Evolutionary conservation across 2,329 filamentous ascomycete species (phyloP), one percentile per base, ranked within the genome.

Genomic region (Moelleriella libera): DNA sequence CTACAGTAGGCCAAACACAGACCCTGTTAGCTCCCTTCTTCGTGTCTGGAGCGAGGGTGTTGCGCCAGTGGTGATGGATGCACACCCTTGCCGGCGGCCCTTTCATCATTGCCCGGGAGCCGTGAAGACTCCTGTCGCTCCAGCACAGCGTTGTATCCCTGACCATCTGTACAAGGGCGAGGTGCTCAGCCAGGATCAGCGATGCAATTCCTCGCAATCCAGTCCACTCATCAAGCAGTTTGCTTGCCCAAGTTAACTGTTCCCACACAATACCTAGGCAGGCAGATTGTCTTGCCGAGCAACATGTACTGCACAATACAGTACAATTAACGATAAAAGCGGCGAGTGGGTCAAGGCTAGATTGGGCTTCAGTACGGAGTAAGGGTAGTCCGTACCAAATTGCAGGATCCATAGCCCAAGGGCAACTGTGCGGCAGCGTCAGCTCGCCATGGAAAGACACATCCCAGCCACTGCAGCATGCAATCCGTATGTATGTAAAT

Each of bases 371-470:
- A 21, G 6, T 32, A 37, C 14, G 32, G 32, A 21, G 6, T 32
- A 37, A 30, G 32, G 32, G 44, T 12, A 8, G 12, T 8, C 8
- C 34, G 34, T 12, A 31, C n/a, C n/a, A 30, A 37, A 46, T 46
- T 40, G 41, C 42, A 44, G 29, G 41, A 39, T 31, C 28, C n/a
- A 34, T 43, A 21, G 30, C 41, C 40, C 45, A 28, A 47, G 37
- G 29, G n/a, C 9, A 29, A 34, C 11, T 7, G 39, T 39, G 44
- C 30, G 37, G 45, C 40, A 21, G 21, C 14, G 46, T 47, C 46
- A 47, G 46, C 41, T 47, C 31, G 47, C 44, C 47, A 48, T 43
- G 47, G 47, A 46, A 46, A 44, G 40, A 28, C 9, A 30, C 34
- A 37, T 37, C 28, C 32, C 5, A 5, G 14, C 28, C 37, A 14